Evolutionary conservation across 345 rosid species (phyloP), one percentile per base, ranked within the genome.

Genomic region (Odontarrhena argentea): DNA sequence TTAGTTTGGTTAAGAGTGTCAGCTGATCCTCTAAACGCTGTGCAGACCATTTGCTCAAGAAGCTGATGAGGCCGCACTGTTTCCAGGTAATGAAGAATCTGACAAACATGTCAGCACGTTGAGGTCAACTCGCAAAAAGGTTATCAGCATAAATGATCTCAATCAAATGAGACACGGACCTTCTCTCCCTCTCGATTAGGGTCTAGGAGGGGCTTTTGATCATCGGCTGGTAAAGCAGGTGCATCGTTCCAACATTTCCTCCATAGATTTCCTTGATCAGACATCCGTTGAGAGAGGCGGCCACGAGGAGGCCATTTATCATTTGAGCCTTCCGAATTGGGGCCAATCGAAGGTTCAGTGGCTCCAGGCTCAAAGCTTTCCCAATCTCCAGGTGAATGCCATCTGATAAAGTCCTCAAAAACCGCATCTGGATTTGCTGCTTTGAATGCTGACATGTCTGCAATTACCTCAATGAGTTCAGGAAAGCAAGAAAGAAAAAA

Each of bases 321-420:
- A 67, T 80, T 79, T 60, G 60, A 69, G 60, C 68, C 48, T 55
- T 71, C 74, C 4, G 57, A 36, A 15, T 44, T 34, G 70, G 75
- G 73, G 79, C 68, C 74, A 68, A 52, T 58, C 9, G 88, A 78
- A 71, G 75, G 38, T 78, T 73, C 76, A 60, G 71, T 69, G 58
- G 70, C 80, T 71, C 71, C 57, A 56, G 47, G 46, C 50, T 80
- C 82, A 70, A 69, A 68, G 18, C 67, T 65, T 72, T 77, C 89
- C 99, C 99, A 94, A 76, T 91, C 97, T 69, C 97, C 92, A 47
- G 97, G 99, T 48, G 97, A 94, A 78, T 94, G 96, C 99, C 99
- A 94, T 71, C 96, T 84, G 63, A 94, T 91, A 67, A 94, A 94
- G 81, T 94, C 97, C 80, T 94, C 97, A 69, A 94, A 94, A 25